Evolutionary conservation across 108 stramenopile species (phyloP), one percentile per base, ranked within the genome.

Genomic region (Cyclotella baltica): DNA sequence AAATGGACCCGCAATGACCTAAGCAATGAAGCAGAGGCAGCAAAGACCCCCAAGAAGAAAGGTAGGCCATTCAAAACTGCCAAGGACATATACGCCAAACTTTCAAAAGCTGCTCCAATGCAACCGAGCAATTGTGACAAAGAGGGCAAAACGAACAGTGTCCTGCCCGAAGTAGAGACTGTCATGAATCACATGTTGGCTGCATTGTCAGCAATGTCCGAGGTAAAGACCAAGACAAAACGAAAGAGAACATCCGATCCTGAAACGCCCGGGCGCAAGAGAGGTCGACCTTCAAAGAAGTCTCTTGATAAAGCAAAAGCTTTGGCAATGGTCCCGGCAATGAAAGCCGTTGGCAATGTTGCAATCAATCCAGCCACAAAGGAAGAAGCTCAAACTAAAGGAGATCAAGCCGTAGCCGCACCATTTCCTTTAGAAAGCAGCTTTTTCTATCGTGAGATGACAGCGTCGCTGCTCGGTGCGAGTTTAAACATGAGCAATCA

Each of bases 231-330:
- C 16, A 50, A 53, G 22, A 55, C 65, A 10, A 50, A 75, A 25
- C 0, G 4, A 50, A 63, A 56, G 55, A 31, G n/a, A n/a, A 65
- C 8, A 25, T 28, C 37, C 27, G n/a, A 43, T 13, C 25, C 16
- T 20, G 38, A 66, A 15, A 33, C 29, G 51, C 13, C 29, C 30
- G 67, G 67, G 40, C 65, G 65, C 75, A 77, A 77, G 61, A 67
- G 67, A 33, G 53, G 67, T 34, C 61, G 76, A 19, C 59, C 72
- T 28, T 22, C 15, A 58, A 57, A 76, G 30, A 35, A 67, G 15
- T 28, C 74, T 43, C 20, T 0, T 15, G 35, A 62, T 22, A 18
- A 36, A 61, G 62, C 51, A 52, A 33, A n/a, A n/a, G n/a, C n/a
- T n/a, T n/a, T n/a, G n/a, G n/a, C n/a, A n/a, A n/a, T n/a, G n/a